Conservation (phyloP, 225 moss, liverwort and hornwort genomes). For the Antitrichia curtipendula region DNA sequence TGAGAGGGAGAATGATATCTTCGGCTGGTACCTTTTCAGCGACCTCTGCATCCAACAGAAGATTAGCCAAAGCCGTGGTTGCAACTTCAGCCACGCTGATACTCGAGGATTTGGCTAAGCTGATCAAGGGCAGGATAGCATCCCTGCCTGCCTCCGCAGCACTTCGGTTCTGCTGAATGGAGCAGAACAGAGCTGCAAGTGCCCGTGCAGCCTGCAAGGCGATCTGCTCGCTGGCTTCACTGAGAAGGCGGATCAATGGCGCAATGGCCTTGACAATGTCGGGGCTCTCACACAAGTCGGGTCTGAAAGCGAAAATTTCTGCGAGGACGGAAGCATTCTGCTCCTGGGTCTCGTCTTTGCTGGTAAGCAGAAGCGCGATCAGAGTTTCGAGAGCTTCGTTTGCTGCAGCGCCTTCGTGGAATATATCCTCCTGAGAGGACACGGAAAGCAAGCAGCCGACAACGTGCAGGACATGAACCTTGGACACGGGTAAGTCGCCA, state of each 20-base stretch:
- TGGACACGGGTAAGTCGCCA: constrained; percentile 78
- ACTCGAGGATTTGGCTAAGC: constrained; percentile 82
- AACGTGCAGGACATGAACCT: constrained; percentile 85
- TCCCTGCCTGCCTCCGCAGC: constrained; percentile 65
- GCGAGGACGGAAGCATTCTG: constrained; percentile 78
- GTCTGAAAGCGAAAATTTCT: constrained; percentile 70
- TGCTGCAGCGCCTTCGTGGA: constrained; percentile 71
- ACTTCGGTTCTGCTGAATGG: constrained; percentile 61
- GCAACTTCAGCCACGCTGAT: constrained; percentile 94
- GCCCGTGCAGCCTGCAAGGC: constrained; percentile 89
- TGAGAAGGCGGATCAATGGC: constrained; percentile 57
- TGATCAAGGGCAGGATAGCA: constrained; percentile 68
- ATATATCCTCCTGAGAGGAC: constrained; percentile 79
- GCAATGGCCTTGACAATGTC: constrained; percentile 67
- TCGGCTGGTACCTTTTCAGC: constrained; percentile 92
- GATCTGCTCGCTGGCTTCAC: constrained; percentile 52
- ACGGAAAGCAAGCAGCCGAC: constrained; percentile 91
- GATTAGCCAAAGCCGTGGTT: constrained; percentile 76
- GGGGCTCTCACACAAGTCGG: constrained; percentile 82
- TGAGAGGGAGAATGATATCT: constrained; percentile 82
- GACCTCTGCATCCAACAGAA: constrained; percentile 68
- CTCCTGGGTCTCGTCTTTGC: constrained; percentile 76
- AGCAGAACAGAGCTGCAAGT: constrained; percentile 87
- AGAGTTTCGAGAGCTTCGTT: constrained; percentile 79
- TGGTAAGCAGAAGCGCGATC: constrained; percentile 49